Evolutionary conservation across 2,329 filamentous ascomycete genomes (phyloP).

Genomic region (Cadophora gregata): DNA sequence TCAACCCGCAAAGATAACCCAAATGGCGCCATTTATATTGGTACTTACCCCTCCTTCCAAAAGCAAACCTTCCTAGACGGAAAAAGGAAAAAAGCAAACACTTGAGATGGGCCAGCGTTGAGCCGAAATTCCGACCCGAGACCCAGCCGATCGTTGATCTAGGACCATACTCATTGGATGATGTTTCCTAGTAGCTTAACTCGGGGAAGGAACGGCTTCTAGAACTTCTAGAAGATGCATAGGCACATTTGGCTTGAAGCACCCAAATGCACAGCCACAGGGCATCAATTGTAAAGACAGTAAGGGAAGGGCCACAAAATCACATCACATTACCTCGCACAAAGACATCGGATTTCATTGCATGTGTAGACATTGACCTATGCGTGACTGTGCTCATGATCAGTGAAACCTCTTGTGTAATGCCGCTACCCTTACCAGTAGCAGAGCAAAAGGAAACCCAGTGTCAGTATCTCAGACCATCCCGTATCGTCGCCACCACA

Average conservation of each 20-base stretch:
- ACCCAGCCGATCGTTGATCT: background rate
- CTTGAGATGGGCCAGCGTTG: too few species aligned
- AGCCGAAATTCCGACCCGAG: too few species aligned
- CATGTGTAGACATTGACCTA: conserved; percentile 10
- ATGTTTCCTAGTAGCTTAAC: background rate
- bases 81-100: too few species aligned
- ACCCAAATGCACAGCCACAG: background rate
- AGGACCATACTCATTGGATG: background rate
- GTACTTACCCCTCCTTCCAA: too few species aligned
- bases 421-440: background rate
- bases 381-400: conserved; percentile 2
- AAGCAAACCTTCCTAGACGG: too few species aligned
- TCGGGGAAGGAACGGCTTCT: background rate
- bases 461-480: conserved; percentile 7
- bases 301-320: too few species aligned
- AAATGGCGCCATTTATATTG: too few species aligned
- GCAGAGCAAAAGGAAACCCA: background rate
- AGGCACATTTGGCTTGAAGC: background rate
- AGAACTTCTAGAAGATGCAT: conserved; percentile 5
- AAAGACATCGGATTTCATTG: background rate
- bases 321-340: background rate
- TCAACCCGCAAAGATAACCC: too few species aligned
- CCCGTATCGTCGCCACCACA: background rate
- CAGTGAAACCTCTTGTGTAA: background rate
- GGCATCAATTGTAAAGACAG: too few species aligned